A percentile compares a stretch with the other conserved stretches of the same genome.
Evolutionary conservation across 2,329 filamentous ascomycete genomes (phyloP).

Genomic region (Fusarium albosuccineum): DNA sequence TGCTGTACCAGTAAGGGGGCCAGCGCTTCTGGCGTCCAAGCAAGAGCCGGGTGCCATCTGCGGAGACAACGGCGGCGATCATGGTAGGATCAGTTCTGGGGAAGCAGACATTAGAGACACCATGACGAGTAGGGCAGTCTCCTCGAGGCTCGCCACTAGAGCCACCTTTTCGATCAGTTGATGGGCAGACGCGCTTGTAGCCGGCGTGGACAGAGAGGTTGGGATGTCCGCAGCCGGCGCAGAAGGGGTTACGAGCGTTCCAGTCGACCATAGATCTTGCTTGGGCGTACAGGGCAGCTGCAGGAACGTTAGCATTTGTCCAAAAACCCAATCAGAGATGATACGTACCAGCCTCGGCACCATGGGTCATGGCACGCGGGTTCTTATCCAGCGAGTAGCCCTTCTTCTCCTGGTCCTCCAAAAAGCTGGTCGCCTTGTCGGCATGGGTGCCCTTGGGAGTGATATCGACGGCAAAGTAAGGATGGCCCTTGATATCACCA

Average conservation of each 20-base stretch:
- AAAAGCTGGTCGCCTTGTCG: conserved; percentile 68
- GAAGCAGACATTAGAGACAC: conserved; percentile 91
- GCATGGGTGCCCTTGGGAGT: conserved; percentile 77
- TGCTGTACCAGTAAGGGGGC: conserved; percentile 88
- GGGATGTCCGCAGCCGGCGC: conserved; percentile 85
- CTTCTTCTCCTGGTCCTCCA: conserved; percentile 59
- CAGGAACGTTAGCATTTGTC: conserved; percentile 23
- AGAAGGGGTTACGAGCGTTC: conserved; percentile 94
- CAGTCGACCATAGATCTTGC: conserved; percentile 91
- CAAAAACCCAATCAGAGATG: neutral
- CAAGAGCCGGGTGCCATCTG: conserved; percentile 81
- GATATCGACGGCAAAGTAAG: conserved; percentile 91
- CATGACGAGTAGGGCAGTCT: conserved; percentile 84
- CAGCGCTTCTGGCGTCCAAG: conserved; percentile 88
- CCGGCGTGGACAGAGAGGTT: conserved; percentile 85
- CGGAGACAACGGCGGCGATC: conserved; percentile 91
- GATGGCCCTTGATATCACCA: conserved; percentile 80
- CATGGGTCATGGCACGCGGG: conserved; percentile 71
- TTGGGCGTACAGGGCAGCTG: conserved; percentile 91
- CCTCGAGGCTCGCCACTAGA: conserved; percentile 66
- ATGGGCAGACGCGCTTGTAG: conserved; percentile 84
- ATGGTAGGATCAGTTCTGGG: conserved; percentile 94
- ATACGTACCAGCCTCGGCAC: conserved; percentile 70
- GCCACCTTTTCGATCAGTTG: conserved; percentile 70
- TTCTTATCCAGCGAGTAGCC: conserved; percentile 77